These are phyloP conservation scores for Tuctoria greenei DNA, from an alignment of 176 grass and related monocot genomes.

Conservation along the genomic window DNA sequence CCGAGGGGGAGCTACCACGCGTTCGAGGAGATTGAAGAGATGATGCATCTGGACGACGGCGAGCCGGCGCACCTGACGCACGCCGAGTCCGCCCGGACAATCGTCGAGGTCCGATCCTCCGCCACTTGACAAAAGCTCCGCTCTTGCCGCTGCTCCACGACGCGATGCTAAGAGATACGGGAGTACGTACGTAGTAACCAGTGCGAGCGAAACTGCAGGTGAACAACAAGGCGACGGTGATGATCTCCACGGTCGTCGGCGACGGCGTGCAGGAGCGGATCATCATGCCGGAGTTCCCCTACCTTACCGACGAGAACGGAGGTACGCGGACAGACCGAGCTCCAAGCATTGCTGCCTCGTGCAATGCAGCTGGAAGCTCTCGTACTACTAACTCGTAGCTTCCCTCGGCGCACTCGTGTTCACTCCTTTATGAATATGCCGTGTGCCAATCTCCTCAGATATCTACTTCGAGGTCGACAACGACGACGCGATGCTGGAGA, in stretches of 20 bases:
- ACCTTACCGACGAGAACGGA: slow-evolving; percentile 91
- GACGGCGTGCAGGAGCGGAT: slow-evolving; percentile 62
- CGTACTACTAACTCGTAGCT: neutral
- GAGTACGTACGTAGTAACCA: too few species aligned
- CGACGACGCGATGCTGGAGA: slow-evolving; percentile 63
- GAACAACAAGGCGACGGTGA: slow-evolving; percentile 72
- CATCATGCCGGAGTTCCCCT: slow-evolving; percentile 67
- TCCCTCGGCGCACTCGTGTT: neutral
- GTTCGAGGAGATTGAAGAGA: slow-evolving; percentile 67
- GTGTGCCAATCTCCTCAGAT: slow-evolving; percentile 62
- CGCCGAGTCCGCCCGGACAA: slow-evolving; percentile 72
- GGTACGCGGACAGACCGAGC: slow-evolving; percentile 34
- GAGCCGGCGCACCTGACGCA: slow-evolving; percentile 55
- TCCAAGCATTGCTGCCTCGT: neutral
- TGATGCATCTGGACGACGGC: slow-evolving; percentile 17
- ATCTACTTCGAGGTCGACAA: slow-evolving; percentile 94
- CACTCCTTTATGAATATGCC: slow-evolving; percentile 36
- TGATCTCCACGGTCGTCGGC: slow-evolving; percentile 58
- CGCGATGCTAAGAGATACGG: too few species aligned
- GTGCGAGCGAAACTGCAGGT: slow-evolving; percentile 41
- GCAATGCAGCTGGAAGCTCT: slow-evolving; percentile 16
- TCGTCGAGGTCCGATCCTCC: slow-evolving; percentile 74
- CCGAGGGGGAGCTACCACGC: slow-evolving; percentile 54
- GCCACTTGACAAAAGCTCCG: neutral
- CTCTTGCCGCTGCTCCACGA: too few species aligned